Percentiles rank a stretch among this genome's conserved stretches.
Evolutionary conservation across 2,329 filamentous ascomycete genomes (phyloP).

Genomic region (Arthrocladium fulminans): DNA sequence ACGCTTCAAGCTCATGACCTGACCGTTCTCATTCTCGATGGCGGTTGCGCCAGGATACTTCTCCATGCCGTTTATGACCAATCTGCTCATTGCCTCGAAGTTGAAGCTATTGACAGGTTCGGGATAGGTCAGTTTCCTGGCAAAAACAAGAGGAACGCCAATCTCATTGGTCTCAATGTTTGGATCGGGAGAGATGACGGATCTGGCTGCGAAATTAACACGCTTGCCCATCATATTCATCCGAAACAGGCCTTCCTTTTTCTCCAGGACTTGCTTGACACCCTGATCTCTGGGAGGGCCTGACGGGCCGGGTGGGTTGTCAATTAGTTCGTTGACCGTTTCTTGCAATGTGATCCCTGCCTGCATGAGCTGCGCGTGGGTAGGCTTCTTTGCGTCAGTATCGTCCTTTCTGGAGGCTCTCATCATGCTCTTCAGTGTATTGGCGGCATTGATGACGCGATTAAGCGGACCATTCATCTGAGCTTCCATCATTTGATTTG

Average conservation of each 20-base stretch:
- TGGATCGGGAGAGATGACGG: conserved; percentile 95
- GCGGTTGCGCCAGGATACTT: conserved; percentile 91
- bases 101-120: conserved; percentile 97
- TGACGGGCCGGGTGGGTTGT: conserved; percentile 73
- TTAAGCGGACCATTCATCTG: conserved; percentile 85
- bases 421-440: conserved; percentile 61
- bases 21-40: conserved; percentile 91
- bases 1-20: conserved; percentile 75
- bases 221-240: conserved; percentile 97
- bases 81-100: conserved; percentile 89
- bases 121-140: conserved; percentile 88
- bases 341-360: conserved; percentile 81
- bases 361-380: conserved; percentile 63
- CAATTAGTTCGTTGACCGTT: conserved; percentile 82
- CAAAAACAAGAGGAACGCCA: conserved; percentile 95
- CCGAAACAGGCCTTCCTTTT: conserved; percentile 95
- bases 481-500: conserved; percentile 74
- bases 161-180: conserved; percentile 99
- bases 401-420: conserved; percentile 31
- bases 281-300: conserved; percentile 77
- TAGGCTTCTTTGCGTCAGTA: conserved; percentile 45
- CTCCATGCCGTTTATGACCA: conserved; percentile 87
- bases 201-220: conserved; percentile 75
- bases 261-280: conserved; percentile 95
- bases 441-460: conserved; percentile 66